These are phyloP conservation scores for Crithidia sp. DNA, from an alignment of 208 protist genomes.

Conservation along the genomic window DNA sequence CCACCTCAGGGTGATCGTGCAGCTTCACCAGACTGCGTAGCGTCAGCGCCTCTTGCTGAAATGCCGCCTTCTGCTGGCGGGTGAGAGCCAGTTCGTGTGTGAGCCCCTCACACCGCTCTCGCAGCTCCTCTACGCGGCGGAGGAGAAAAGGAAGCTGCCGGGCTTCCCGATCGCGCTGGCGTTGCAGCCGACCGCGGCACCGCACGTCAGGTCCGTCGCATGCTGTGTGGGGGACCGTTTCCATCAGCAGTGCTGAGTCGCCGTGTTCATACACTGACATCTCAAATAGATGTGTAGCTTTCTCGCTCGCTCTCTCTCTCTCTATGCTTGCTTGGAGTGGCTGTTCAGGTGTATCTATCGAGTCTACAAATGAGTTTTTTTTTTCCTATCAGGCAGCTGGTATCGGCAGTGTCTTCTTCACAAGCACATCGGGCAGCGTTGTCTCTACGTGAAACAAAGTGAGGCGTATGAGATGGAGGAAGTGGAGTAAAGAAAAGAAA, in stretches of 20 bases:
- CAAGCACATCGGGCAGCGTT: too few relatives aligned
- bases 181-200: conserved; percentile 16
- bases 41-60: conserved; percentile 48
- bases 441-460: too few relatives aligned
- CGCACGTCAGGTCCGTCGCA: neutral
- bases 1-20: conserved; percentile 41
- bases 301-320: too few relatives aligned
- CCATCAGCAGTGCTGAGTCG: neutral
- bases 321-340: too few relatives aligned
- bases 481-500: too few relatives aligned
- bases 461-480: too few relatives aligned
- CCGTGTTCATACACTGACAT: too few relatives aligned
- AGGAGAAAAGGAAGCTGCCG: conserved; percentile 42
- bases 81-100: conserved; percentile 43
- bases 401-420: too few relatives aligned
- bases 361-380: too few relatives aligned
- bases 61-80: conserved; percentile 33
- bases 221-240: neutral
- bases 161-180: conserved; percentile 33
- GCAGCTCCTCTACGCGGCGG: conserved; percentile 30
- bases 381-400: too few relatives aligned
- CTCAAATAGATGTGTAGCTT: too few relatives aligned
- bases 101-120: conserved; percentile 30
- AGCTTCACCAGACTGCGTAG: conserved; percentile 53
- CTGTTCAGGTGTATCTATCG: too few relatives aligned